phyloP scores from a whole-genome alignment of 1,284 basidiomycete species.

The Papiliotrema fonsecae region DNA sequence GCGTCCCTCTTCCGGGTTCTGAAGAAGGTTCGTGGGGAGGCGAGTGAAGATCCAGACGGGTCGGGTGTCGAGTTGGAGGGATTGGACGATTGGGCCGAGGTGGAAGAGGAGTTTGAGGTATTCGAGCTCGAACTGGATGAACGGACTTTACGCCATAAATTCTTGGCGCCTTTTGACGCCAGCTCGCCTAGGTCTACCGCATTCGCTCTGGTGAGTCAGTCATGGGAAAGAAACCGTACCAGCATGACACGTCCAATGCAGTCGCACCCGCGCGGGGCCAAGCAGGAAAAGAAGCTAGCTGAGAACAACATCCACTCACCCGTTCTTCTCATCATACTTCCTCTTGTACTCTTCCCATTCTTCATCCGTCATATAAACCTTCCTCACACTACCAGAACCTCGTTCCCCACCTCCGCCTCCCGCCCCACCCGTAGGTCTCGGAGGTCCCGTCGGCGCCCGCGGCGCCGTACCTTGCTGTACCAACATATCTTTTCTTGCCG shows the following conservation, averaged over 20 bases:
- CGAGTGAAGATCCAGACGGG: not conserved
- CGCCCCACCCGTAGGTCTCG: not conserved
- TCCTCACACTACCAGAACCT: constrained; percentile 9
- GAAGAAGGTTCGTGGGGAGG: not conserved
- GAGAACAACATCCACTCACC: constrained; percentile 21
- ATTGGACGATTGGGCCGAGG: constrained; percentile 4
- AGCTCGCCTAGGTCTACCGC: constrained; percentile 40
- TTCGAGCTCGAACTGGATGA: constrained; percentile 16
- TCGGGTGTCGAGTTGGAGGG: not conserved
- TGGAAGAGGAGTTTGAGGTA: constrained; percentile 6
- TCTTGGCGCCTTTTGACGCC: constrained; percentile 14
- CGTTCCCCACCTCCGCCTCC: not conserved
- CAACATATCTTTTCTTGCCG: constrained; percentile 37
- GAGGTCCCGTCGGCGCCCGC: not conserved
- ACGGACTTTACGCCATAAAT: constrained; percentile 30
- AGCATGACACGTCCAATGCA: not conserved
- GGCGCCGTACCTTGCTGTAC: constrained; percentile 24
- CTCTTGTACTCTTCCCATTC: constrained; percentile 44
- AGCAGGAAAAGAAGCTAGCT: no score
- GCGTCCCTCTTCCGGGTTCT: not conserved
- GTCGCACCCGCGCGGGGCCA: no score
- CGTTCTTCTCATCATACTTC: constrained; percentile 21
- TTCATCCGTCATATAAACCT: constrained; percentile 40
- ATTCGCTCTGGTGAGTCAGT: constrained; percentile 16
- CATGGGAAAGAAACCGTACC: no score